Base-by-base conservation (phyloP, 306 rosid species). In the Acacia confusa region DNA sequence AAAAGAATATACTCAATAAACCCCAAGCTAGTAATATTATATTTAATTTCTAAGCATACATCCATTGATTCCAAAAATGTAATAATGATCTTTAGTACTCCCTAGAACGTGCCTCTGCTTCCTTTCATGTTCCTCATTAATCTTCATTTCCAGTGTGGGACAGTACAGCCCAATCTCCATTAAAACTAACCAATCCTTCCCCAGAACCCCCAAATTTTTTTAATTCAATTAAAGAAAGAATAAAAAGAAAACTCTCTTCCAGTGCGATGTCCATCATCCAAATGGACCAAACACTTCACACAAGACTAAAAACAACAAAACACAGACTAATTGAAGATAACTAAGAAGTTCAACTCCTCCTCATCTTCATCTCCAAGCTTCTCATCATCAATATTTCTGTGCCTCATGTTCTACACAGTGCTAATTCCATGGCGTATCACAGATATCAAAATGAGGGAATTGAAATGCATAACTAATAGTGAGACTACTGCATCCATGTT, bases 231-330 rank as follows among this genome's bases (percentile, higher is more conserved):
- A 14, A 47, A 14, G 0, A 2, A 9, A 58, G n/a, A 2, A 20
- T 10, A 25, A 15, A 3, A 61, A 4, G 12, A 27, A 13, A 61
- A 27, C 68, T 28, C 20, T 63, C 11, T 28, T 6, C n/a, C n/a
- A 28, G 4, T 15, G 69, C 19, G 4, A 61, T 61, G 2, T 27
- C 20, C 38, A 61, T 43, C 76, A 63, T 47, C 79, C 77, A 70
- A 30, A 28, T 40, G 78, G 22, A 25, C 30, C 68, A 68, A 32
- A 48, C 34, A 28, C 4, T n/a, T 79, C 24, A 34, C 11, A 72
- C 15, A 72, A 20, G 53, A 14, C 47, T 55, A 43, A 80, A 80
- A 75, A 36, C 16, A 38, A n/a, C 75, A 85, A 72, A 20, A 79
- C 77, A 74, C 50, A 47, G 3, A 61, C 5, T 16, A 14, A 61